Evolutionary conservation across 1,284 basidiomycete species (phyloP), one percentile per base, ranked within the genome.

Genomic region (Cystobasidiaceae sp.): DNA sequence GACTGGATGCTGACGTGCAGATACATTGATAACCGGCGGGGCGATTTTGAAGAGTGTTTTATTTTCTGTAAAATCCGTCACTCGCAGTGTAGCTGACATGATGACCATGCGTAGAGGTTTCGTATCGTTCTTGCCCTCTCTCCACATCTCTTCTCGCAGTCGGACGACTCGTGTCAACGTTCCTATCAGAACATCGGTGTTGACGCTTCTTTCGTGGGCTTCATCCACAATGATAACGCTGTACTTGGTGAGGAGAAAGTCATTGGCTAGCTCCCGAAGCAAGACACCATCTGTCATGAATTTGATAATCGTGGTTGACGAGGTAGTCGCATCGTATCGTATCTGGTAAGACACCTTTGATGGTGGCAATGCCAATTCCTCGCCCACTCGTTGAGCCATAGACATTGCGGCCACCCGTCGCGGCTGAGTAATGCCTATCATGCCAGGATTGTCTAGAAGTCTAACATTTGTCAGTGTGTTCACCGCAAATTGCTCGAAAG

Each of bases 231-330:
- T 88, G 69, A 99, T 85, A 33, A 96, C 88, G 25, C 90, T 93
- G 77, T 99, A 99, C 75, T 87, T 90, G 57, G 81, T 84, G 17
- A 98, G 81, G 32, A 97, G 77, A 75, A 98, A 94, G 75, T 99
- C 94, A 15, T 84, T 85, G 0, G 91, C 87, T 23, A 98, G 81
- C 77, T 99, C 96, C 64, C 96, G 86, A 11, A 98, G 81, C 25
- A 99, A 80, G 15, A 98, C 92, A 81, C 96, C 96, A 74, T 99
- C 96, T 1, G 96, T 99, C 94, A 98, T 98, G 81, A 98, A 99
- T 78, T 98, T 97, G 80, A 98, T 92, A 6, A 86, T 85, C 0
- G 96, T 99, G 25, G 85, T 82, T 0, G 90, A 82, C 2, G 90
- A 90, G 0, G 92, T 88, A 0, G 91, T 97, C 0, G 90, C 89